Base-by-base conservation (phyloP, 371 early-diverging fungal genomes). In the Blastocladiella emersonii region DNA sequence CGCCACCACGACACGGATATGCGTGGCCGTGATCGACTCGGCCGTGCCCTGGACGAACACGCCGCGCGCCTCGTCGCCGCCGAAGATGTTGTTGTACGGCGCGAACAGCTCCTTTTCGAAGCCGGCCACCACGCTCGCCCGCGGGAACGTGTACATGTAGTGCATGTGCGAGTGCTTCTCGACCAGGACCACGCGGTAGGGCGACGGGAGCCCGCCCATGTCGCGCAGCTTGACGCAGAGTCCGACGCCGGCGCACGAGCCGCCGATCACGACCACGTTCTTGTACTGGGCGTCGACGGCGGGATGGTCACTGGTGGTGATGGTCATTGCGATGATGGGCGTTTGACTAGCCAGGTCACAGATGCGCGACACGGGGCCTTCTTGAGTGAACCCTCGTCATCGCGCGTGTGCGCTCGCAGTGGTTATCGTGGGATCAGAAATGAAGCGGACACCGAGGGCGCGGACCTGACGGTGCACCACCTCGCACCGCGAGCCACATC, bases 61-160 rank as follows among this genome's bases (percentile, higher is more conserved):
- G 25, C 84, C 84, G 45, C 74, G 64, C 17, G 53, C 64, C 27
- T 76, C 76, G 45, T 79, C 72, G 2, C 71, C 69, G 1, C 67
- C 60, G 64, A 79, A 82, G 27, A 76, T 32, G 34, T 74, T 72
- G 37, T 70, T 66, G 56, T 81, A 84, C 15, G 84, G 84, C 21
- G 77, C 64, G 71, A 84, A 82, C 23, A 84, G 72, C 32, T 82
- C 78, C 7, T 76, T 67, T 65, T 84, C 84, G 69, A 82, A 80
- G 15, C 80, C 84, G n/a, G 71, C 15, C 21, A 75, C 72, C 39
- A 80, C 82, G 56, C 72, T 64, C 5, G 84, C 84, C 10, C 84
- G 80, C 37, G 82, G 82, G 63, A 82, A 84, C 4, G 80, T 82
- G 69, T 79, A 84, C 49, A 81, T 80, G 71, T 79, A 80, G 51